Percentiles rank a stretch among this genome's conserved stretches.
These are phyloP conservation scores for Candida odintsovae DNA, from an alignment of 805 yeast species.

Conservation along the genomic window DNA sequence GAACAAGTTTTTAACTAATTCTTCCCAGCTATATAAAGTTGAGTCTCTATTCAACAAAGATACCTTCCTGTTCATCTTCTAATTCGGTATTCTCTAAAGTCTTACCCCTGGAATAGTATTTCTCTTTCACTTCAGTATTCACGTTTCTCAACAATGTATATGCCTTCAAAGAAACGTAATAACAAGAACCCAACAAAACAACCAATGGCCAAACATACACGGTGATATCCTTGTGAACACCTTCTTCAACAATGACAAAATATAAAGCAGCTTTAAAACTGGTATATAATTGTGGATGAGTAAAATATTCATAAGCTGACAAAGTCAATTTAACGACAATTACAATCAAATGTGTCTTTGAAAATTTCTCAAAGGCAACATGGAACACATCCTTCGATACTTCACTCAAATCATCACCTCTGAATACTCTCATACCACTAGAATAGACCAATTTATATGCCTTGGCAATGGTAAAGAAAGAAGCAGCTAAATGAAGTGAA, in stretches of 20 bases:
- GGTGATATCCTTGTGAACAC: background rate
- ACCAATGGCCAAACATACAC: constrained; percentile 21
- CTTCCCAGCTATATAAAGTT: background rate
- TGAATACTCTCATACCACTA: background rate
- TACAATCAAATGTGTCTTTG: constrained; percentile 5
- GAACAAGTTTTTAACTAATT: too few species aligned
- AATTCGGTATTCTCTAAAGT: constrained; percentile 34
- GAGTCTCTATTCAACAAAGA: background rate
- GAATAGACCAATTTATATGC: background rate
- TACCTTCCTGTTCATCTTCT: constrained; percentile 1
- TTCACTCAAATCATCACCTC: background rate
- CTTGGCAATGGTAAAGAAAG: background rate
- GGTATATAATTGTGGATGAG: constrained; percentile 12
- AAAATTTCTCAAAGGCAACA: constrained; percentile 2
- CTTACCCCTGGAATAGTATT: constrained; percentile 51
- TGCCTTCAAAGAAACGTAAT: background rate
- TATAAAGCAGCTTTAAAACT: constrained; percentile 13
- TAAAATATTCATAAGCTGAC: constrained; percentile 15
- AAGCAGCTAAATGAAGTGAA: constrained; percentile 2
- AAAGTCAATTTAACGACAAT: constrained; percentile 13
- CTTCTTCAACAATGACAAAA: constrained; percentile 8
- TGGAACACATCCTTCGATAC: background rate
- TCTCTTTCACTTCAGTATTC: constrained; percentile 47
- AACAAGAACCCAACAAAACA: constrained; percentile 6
- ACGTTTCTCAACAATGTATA: constrained; percentile 15